Percentiles rank a stretch among this genome's conserved stretches.
Conservation (phyloP, 2,329 filamentous ascomycete species). For the Colletotrichum navitas region DNA sequence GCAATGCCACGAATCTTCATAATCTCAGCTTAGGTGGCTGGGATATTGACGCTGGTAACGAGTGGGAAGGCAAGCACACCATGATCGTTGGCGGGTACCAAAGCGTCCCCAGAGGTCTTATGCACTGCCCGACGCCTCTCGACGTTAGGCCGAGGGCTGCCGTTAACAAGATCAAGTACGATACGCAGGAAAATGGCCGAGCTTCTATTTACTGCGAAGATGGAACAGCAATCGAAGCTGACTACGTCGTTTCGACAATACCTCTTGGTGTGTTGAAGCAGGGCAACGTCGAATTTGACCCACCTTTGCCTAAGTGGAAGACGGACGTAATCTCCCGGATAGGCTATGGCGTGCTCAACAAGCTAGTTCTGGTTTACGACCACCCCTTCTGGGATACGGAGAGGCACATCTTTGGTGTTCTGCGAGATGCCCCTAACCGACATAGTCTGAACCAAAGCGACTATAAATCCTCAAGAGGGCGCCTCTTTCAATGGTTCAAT, state of each 20-base stretch:
- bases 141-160: slow-evolving; percentile 80
- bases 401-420: slow-evolving; percentile 92
- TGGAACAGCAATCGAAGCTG: slow-evolving; percentile 82
- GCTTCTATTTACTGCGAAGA: slow-evolving; percentile 78
- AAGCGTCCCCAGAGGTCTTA: slow-evolving; percentile 88
- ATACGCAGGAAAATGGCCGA: slow-evolving; percentile 55
- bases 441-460: slow-evolving; percentile 83
- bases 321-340: slow-evolving; percentile 82
- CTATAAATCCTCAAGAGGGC: slow-evolving; percentile 83
- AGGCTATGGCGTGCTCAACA: slow-evolving; percentile 95
- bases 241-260: slow-evolving; percentile 90
- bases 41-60: slow-evolving; percentile 98
- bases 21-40: slow-evolving; percentile 90
- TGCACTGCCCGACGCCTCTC: slow-evolving; percentile 80
- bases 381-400: slow-evolving; percentile 90
- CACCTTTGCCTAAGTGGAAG: slow-evolving; percentile 91
- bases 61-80: slow-evolving; percentile 94
- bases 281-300: slow-evolving; percentile 86
- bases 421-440: slow-evolving; percentile 78
- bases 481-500: slow-evolving; percentile 99
- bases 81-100: slow-evolving; percentile 96
- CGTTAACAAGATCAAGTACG: slow-evolving; percentile 79
- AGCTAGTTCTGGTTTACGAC: slow-evolving; percentile 91
- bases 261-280: slow-evolving; percentile 93
- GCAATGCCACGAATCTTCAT: slow-evolving; percentile 90